These are phyloP conservation scores for Fragaria ananassa DNA, from an alignment of 306 rosid species.

Conservation along the genomic window DNA sequence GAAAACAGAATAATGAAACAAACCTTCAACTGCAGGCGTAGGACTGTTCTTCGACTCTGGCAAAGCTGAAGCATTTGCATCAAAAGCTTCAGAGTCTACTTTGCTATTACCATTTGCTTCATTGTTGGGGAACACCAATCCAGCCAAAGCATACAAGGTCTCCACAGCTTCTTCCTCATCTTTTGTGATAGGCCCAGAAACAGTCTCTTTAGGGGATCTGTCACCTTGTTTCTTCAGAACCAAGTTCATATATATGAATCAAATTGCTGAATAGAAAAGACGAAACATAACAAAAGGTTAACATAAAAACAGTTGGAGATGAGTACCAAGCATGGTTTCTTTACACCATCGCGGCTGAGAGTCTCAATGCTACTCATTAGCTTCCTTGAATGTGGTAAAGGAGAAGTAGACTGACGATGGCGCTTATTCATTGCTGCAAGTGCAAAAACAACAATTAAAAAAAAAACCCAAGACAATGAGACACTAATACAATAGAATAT, in stretches of 20 bases:
- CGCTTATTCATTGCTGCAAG: slow-evolving; percentile 75
- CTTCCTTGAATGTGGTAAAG: slow-evolving; percentile 50
- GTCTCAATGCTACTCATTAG: slow-evolving; percentile 39
- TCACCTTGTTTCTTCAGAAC: slow-evolving; percentile 50
- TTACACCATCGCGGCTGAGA: slow-evolving; percentile 32
- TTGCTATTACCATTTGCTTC: slow-evolving; percentile 29
- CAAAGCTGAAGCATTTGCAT: slow-evolving; percentile 37
- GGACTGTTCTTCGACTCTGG: slow-evolving; percentile 33
- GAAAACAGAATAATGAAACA: slow-evolving; percentile 13
- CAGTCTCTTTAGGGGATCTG: slow-evolving; percentile 32
- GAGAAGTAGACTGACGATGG: slow-evolving; percentile 45
- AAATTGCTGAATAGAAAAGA: slow-evolving; percentile 11
- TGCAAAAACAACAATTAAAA: background rate
- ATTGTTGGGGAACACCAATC: slow-evolving; percentile 51
- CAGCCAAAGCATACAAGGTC: slow-evolving; percentile 74
- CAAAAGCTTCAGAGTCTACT: slow-evolving; percentile 24
- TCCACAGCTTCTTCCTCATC: slow-evolving; percentile 93
- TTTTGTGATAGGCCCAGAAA: slow-evolving; percentile 56
- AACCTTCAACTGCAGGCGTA: slow-evolving; percentile 50
- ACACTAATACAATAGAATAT: background rate
- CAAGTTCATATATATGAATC: slow-evolving; percentile 21
- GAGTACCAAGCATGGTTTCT: slow-evolving; percentile 42
- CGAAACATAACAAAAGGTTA: slow-evolving; percentile 12
- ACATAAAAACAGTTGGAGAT: slow-evolving; percentile 16
- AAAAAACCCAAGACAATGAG: background rate